Conservation (phyloP, 495 filamentous ascomycete species). For the Podospora pseudocomata region DNA sequence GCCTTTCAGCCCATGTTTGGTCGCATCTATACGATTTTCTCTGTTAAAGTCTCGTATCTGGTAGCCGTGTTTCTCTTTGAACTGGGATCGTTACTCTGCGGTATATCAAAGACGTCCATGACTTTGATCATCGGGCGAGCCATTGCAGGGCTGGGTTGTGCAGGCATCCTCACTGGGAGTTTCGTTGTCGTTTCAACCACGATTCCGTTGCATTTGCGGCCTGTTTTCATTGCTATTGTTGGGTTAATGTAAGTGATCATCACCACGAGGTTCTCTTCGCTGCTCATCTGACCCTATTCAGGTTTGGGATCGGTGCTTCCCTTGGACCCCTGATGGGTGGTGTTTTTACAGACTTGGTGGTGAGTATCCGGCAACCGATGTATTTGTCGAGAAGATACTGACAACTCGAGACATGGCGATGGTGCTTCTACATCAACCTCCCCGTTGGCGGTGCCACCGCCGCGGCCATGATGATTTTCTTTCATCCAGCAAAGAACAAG, state of each 20-base stretch:
- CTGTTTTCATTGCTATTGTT: conserved; percentile 40
- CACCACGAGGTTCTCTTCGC: conserved; percentile 18
- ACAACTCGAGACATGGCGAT: conserved; percentile 42
- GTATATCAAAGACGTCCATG: conserved; percentile 47
- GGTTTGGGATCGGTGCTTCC: conserved; percentile 43
- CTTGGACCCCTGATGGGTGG: conserved; percentile 47
- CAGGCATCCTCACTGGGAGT: conserved; percentile 40
- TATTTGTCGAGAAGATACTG: not conserved
- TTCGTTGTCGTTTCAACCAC: conserved; percentile 53
- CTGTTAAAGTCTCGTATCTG: conserved; percentile 44
- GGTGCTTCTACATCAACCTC: conserved; percentile 55
- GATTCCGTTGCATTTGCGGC: conserved; percentile 41
- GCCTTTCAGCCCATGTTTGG: conserved; percentile 49
- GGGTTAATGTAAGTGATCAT: conserved; percentile 25
- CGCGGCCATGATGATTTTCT: conserved; percentile 42
- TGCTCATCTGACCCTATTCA: conserved; percentile 37
- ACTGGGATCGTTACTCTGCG: conserved; percentile 54
- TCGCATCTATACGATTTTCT: conserved; percentile 47
- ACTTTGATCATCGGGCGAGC: conserved; percentile 57
- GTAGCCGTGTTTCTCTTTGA: conserved; percentile 44
- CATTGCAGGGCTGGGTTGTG: conserved; percentile 51
- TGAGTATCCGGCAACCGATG: conserved; percentile 7
- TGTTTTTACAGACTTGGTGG: conserved; percentile 48
- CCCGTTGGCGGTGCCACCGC: conserved; percentile 41
- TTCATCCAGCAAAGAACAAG: conserved; percentile 29